These are phyloP conservation scores for Yamadazyma ubonensis DNA, from an alignment of 805 yeast species.

Conservation along the genomic window DNA sequence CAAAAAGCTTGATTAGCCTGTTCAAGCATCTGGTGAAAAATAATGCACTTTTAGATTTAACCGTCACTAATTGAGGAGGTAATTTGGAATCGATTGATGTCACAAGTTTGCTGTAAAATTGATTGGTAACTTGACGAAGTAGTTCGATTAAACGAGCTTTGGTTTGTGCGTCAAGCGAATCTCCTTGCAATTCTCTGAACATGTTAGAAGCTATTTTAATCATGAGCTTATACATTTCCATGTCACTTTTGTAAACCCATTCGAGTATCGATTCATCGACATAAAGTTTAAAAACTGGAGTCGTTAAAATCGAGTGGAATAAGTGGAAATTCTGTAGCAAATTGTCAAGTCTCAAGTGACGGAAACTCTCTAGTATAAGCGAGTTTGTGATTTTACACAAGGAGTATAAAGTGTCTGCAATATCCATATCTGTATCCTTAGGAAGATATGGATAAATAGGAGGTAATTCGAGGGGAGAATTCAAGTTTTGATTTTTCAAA, in stretches of 20 bases:
- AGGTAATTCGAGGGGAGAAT: conserved; percentile 28
- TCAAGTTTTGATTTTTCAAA: conserved; percentile 15
- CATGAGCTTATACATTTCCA: conserved; percentile 8
- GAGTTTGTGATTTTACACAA: conserved; percentile 65
- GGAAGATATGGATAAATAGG: conserved; percentile 45
- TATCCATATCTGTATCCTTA: conserved; percentile 49
- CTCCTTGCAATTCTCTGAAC: conserved; percentile 1
- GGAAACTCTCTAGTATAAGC: conserved; percentile 59
- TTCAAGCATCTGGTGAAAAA: conserved; percentile 6
- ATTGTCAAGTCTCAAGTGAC: conserved; percentile 65
- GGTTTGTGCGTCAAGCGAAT: neutral
- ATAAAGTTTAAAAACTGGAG: conserved; percentile 61
- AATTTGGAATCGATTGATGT: conserved; percentile 3
- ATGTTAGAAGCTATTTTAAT: conserved; percentile 6
- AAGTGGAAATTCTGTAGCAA: conserved; percentile 52
- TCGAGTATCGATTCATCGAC: conserved; percentile 45
- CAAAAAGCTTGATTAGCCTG: conserved; percentile 4
- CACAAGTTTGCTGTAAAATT: conserved; percentile 1
- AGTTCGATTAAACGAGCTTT: neutral
- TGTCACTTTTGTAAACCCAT: conserved; percentile 72
- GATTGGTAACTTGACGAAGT: conserved; percentile 1
- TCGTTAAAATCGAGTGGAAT: conserved; percentile 56
- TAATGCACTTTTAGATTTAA: conserved; percentile 4
- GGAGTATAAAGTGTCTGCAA: conserved; percentile 60
- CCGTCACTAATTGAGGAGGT: conserved; percentile 1